A percentile compares a stretch with the other conserved stretches of the same genome.
Evolutionary conservation across 805 yeast species (phyloP).

Genomic region (Ogataea minuta): DNA sequence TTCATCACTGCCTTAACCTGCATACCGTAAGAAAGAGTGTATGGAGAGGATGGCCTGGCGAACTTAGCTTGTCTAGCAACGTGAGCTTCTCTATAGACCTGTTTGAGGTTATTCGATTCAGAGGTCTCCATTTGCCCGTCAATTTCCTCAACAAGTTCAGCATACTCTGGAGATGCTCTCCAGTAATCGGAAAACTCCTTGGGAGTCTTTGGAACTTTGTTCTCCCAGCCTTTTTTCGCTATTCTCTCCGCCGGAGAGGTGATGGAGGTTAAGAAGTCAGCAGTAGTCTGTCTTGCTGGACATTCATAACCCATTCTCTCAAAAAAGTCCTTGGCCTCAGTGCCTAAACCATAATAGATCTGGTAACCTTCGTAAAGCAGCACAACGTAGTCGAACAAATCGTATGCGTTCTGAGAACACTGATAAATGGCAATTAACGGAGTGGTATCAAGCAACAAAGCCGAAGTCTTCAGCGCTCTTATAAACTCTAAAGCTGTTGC

Average conservation of each 20-base stretch:
- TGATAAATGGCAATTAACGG: slow-evolving; percentile 52
- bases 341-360: slow-evolving; percentile 39
- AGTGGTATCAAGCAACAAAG: slow-evolving; percentile 47
- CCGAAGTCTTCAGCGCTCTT: slow-evolving; percentile 54
- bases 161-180: slow-evolving; percentile 34
- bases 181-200: slow-evolving; percentile 39
- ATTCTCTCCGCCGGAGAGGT: slow-evolving; percentile 31
- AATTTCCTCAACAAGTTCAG: slow-evolving; percentile 33
- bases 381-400: slow-evolving; percentile 42
- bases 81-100: slow-evolving; percentile 38
- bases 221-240: slow-evolving; percentile 33
- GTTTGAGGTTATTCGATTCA: slow-evolving; percentile 8
- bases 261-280: slow-evolving; percentile 43
- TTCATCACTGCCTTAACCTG: slow-evolving; percentile 46
- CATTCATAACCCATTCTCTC: slow-evolving; percentile 46
- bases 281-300: slow-evolving; percentile 47
- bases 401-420: slow-evolving; percentile 45
- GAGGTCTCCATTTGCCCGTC: slow-evolving; percentile 29
- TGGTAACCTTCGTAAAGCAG: slow-evolving; percentile 44
- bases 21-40: slow-evolving; percentile 47
- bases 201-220: slow-evolving; percentile 37
- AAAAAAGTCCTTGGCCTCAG: slow-evolving; percentile 39
- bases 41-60: slow-evolving; percentile 47
- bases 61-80: slow-evolving; percentile 50
- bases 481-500: slow-evolving; percentile 68